Conservation (phyloP, 2,329 filamentous ascomycete genomes). For the Microcyclosporella mali region DNA sequence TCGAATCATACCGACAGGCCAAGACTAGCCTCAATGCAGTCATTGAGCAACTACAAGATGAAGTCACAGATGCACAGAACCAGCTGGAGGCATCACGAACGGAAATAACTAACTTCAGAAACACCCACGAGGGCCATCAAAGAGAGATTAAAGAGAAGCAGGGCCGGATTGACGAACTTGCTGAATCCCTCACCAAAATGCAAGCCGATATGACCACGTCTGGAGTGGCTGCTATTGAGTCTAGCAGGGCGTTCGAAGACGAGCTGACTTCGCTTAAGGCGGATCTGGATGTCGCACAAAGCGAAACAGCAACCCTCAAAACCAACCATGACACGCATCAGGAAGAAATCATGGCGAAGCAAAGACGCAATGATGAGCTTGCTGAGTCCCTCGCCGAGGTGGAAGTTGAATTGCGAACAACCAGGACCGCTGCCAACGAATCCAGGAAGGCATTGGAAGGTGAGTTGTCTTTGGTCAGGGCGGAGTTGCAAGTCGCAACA, state of each 20-base stretch:
- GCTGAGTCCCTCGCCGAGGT: no score
- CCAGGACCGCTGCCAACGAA: no score
- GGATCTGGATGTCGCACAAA: background rate
- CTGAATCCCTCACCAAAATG: background rate
- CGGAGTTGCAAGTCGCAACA: background rate
- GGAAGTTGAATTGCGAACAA: no score
- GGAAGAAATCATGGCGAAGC: no score
- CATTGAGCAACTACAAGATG: constrained; percentile 3
- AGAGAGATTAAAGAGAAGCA: background rate
- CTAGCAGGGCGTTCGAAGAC: background rate
- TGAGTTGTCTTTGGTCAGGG: constrained; percentile 6
- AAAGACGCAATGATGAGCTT: no score
- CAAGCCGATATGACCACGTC: background rate
- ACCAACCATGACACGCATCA: no score
- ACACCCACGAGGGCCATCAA: background rate
- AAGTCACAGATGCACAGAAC: constrained; percentile 1
- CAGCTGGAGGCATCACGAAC: background rate
- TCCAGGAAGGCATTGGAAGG: constrained; percentile 11
- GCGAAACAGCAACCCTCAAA: no score
- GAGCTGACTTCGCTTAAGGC: background rate
- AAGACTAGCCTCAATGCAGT: background rate
- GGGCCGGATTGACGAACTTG: background rate
- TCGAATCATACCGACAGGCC: constrained; percentile 1
- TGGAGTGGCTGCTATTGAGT: background rate
- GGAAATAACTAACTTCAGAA: background rate